Evolutionary conservation across 2,329 filamentous ascomycete species (phyloP), one percentile per base, ranked within the genome.

Genomic region (Lecanicillium sp.): DNA sequence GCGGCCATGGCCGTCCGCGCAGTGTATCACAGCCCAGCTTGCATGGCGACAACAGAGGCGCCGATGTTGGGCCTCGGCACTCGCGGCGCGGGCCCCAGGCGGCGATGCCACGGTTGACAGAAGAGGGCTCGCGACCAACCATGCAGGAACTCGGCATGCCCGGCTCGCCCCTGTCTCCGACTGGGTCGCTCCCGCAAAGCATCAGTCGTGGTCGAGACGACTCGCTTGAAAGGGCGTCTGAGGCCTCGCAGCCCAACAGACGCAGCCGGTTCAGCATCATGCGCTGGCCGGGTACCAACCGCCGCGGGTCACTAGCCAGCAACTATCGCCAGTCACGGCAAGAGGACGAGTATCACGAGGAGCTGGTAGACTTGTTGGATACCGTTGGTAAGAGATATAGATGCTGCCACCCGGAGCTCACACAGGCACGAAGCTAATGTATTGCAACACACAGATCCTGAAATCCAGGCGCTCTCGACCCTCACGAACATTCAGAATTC

Each of bases 401-500:
- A 4, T n/a, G 11, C 7, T n/a, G n/a, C n/a, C n/a, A n/a, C 2
- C 3, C 32, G 15, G 5, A 22, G 29, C 15, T n/a, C 14, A 18
- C 42, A 45, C 41, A 46, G 31, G 27, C 6, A 4, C 4, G 13
- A 27, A 15, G n/a, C 40, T 43, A 29, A 44, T 34, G 22, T 25
- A 33, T 25, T 29, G n/a, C 29, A 33, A n/a, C 18, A 11, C 19
- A 5, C 46, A 88, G 87, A 94, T 51, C 86, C 87, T 30, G 85
- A 94, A 62, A 80, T 94, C 4, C 79, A 85, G 27, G 87, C 87
- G 0, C 65, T 94, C 4, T 87, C 85, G 0, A 90, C 86, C 12
- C 72, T 94, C 9, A 94, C 85, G 31, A 94, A 94, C 52, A 81
- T 94, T 15, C 87, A 94, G 53, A 94, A 94, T 56, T 92, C 87